Evolutionary conservation across 495 filamentous ascomycete species (phyloP), one percentile per base, ranked within the genome.

Genomic region (Terfezia boudieri): DNA sequence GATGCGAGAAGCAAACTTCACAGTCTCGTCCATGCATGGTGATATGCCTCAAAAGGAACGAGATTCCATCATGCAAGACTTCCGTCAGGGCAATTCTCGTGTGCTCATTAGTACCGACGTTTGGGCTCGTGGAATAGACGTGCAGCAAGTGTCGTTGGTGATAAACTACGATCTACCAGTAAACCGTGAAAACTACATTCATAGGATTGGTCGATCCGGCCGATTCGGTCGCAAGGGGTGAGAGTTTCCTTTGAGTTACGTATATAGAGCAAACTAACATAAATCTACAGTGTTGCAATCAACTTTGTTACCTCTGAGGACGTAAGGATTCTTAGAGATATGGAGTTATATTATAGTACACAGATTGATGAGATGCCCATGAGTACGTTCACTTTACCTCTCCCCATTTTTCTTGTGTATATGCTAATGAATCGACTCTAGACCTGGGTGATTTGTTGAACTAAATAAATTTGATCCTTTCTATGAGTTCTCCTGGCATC

Each of bases 141-240:
- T 98, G 58, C 90, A 98, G 74, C 90, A 98, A 71, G 90, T 98
- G 53, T 94, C 88, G 58, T 76, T 98, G 66, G 90, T 98, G 72
- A 98, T 98, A 78, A 98, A 98, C 78, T 98, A 98, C 73, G 90
- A 98, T 69, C 76, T 98, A 16, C 90, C 90, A 54, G 84, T 85
- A 70, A 98, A 98, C 75, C 86, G 90, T 67, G 90, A 98, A 74
- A 98, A 98, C 77, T 98, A 98, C 82, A 98, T 98, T 71, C 90
- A 98, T 74, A 82, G 90, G 63, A 98, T 98, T 67, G 90, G 90
- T 75, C 87, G 90, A 75, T 86, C 87, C 70, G 90, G 90, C 70
- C 86, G 90, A 76, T 98, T 98, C 74, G 90, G 90, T 69, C 84
- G 90, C 68, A 98, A 98, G 78, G 90, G 41, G 41, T 46, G 4